Evolutionary conservation across 495 filamentous ascomycete genomes (phyloP).

Genomic region (Aspergillus funiculosus): DNA sequence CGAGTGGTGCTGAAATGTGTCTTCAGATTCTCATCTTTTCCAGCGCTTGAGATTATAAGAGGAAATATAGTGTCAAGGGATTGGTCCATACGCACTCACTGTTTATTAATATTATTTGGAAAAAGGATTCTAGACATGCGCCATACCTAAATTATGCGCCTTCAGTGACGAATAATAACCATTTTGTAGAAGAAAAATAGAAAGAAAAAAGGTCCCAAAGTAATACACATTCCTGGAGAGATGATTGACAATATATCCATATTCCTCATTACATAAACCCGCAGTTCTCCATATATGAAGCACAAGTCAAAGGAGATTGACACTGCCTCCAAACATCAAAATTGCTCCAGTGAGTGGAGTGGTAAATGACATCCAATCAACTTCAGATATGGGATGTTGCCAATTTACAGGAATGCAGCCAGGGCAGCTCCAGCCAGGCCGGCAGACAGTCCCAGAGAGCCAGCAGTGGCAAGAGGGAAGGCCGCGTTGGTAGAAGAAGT

Average conservation of each 20-base stretch:
- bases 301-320: neutral
- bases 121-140: no score
- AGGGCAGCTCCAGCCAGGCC: constrained; percentile 41
- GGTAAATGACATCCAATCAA: no score
- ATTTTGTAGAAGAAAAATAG: no score
- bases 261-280: constrained; percentile 24
- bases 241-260: constrained; percentile 24
- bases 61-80: no score
- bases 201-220: constrained; percentile 16
- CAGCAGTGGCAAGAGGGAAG: constrained; percentile 33
- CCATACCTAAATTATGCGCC: constrained; percentile 24
- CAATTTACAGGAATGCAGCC: constrained; percentile 43
- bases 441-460: constrained; percentile 33
- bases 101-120: no score
- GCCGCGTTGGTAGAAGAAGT: constrained; percentile 22
- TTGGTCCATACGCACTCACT: no score
- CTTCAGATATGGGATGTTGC: neutral
- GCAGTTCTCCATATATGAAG: neutral
- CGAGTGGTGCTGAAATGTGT: no score
- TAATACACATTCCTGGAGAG: constrained; percentile 18
- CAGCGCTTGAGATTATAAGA: no score
- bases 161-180: constrained; percentile 15
- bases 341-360: no score
- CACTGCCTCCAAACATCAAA: no score
- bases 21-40: no score